phyloP scores from a whole-genome alignment of 2,329 filamentous ascomycete species.

The Elsinoe batatas region DNA sequence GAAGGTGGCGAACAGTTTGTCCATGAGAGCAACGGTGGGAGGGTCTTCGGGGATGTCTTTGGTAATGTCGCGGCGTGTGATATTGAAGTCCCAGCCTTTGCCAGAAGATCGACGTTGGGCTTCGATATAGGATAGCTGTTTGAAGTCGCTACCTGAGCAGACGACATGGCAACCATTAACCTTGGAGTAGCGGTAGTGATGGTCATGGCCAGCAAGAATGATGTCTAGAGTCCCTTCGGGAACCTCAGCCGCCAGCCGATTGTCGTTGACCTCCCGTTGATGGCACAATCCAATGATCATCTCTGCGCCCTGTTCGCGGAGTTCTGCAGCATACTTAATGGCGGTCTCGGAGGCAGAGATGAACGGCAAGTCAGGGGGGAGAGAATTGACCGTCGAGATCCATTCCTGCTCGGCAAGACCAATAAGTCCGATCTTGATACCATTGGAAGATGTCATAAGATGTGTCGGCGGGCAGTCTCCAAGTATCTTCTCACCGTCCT shows the following conservation, averaged over 20 bases:
- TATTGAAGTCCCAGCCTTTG: conserved; percentile 64
- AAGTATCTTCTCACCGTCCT: conserved; percentile 65
- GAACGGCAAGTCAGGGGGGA: conserved; percentile 76
- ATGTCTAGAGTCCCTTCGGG: conserved; percentile 68
- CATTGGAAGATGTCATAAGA: conserved; percentile 71
- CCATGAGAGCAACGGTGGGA: conserved; percentile 52
- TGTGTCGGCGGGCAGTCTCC: conserved; percentile 65
- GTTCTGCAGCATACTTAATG: conserved; percentile 59
- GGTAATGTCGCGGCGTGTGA: conserved; percentile 63
- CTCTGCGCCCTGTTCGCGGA: conserved; percentile 69
- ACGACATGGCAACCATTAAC: conserved; percentile 74
- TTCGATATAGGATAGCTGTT: conserved; percentile 82
- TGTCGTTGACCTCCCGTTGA: conserved; percentile 80
- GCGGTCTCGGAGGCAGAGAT: conserved; percentile 68
- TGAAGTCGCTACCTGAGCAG: conserved; percentile 85
- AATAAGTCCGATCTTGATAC: conserved; percentile 75
- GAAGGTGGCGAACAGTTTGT: conserved; percentile 60
- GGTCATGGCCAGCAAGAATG: conserved; percentile 81
- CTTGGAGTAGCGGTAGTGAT: conserved; percentile 70
- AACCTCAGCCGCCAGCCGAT: conserved; percentile 66
- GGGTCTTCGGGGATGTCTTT: conserved; percentile 56
- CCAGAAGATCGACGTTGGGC: conserved; percentile 48
- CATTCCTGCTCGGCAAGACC: conserved; percentile 81
- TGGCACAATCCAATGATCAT: conserved; percentile 76
- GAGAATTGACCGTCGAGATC: conserved; percentile 76